These are phyloP conservation scores for Vicia faba DNA, from an alignment of 306 rosid species.

Conservation along the genomic window DNA sequence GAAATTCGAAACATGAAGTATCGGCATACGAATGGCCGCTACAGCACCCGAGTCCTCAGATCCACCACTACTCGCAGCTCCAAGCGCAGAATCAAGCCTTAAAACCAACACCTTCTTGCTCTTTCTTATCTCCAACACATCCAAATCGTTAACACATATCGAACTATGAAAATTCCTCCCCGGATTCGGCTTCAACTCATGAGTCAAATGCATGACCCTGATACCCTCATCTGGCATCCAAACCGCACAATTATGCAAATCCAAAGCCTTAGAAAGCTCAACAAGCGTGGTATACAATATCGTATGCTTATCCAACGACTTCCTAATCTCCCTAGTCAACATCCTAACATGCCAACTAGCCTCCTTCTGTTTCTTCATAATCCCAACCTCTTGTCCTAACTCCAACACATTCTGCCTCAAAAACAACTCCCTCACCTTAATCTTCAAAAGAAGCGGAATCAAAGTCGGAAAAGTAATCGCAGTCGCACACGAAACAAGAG, in stretches of 20 bases:
- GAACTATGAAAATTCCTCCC: conserved; percentile 36
- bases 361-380: conserved; percentile 78
- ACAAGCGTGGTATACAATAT: conserved; percentile 75
- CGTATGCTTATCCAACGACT: conserved; percentile 72
- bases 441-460: conserved; percentile 71
- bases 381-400: conserved; percentile 77
- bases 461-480: conserved; percentile 69
- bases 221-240: conserved; percentile 75
- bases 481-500: conserved; percentile 81
- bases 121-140: conserved; percentile 58
- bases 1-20: conserved; percentile 74
- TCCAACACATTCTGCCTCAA: conserved; percentile 75
- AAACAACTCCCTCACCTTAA: conserved; percentile 73
- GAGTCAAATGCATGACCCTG: conserved; percentile 60
- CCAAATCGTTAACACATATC: conserved; percentile 55
- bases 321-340: conserved; percentile 73
- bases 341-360: conserved; percentile 83
- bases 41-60: conserved; percentile 57
- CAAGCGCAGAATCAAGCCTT: conserved; percentile 65
- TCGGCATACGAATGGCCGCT: conserved; percentile 77
- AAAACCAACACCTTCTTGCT: conserved; percentile 60
- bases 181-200: conserved; percentile 58
- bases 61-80: conserved; percentile 62
- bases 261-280: conserved; percentile 76
- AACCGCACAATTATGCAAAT: conserved; percentile 71